These are phyloP conservation scores for Candida sanyiensis DNA, from an alignment of 805 yeast species.

Conservation along the genomic window DNA sequence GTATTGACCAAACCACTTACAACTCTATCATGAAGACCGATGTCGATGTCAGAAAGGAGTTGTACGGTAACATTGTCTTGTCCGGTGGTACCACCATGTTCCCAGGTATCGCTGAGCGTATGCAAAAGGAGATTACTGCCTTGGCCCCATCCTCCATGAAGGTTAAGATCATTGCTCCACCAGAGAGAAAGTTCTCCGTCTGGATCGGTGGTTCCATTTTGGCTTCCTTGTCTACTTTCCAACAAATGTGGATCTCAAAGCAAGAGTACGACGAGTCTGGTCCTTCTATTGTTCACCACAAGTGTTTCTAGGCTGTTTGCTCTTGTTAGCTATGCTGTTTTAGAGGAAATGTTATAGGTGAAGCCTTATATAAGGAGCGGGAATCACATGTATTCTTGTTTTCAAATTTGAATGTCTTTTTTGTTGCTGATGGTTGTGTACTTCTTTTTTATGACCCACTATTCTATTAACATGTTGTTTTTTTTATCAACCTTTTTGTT, in stretches of 20 bases:
- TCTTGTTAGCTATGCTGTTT: neutral
- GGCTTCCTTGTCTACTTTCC: conserved; percentile 98
- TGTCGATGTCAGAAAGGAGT: conserved; percentile 97
- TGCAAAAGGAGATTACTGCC: conserved; percentile 99
- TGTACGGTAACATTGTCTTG: conserved; percentile 98
- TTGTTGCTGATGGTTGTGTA: neutral
- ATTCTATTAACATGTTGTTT: neutral
- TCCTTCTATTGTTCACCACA: conserved; percentile 85
- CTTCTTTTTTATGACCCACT: conserved; percentile 1
- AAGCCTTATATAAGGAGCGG: conserved; percentile 7
- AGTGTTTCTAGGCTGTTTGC: conserved; percentile 36
- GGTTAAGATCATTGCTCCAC: conserved; percentile 99
- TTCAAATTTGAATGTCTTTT: conserved; percentile 2
- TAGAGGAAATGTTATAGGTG: conserved; percentile 6
- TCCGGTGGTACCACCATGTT: conserved; percentile 99
- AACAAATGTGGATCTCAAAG: conserved; percentile 99
- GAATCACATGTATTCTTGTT: conserved; percentile 10
- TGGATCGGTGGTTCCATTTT: conserved; percentile 99
- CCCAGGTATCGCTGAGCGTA: conserved; percentile 99
- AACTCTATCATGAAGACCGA: conserved; percentile 92
- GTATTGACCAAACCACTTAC: conserved; percentile 91
- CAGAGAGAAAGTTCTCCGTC: conserved; percentile 98
- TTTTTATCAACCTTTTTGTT: neutral
- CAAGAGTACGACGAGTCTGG: conserved; percentile 99
- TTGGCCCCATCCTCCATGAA: conserved; percentile 99